These are phyloP conservation scores for Citeromyces hawaiiensis DNA, from an alignment of 1,139 yeast genomes.

Conservation along the genomic window DNA sequence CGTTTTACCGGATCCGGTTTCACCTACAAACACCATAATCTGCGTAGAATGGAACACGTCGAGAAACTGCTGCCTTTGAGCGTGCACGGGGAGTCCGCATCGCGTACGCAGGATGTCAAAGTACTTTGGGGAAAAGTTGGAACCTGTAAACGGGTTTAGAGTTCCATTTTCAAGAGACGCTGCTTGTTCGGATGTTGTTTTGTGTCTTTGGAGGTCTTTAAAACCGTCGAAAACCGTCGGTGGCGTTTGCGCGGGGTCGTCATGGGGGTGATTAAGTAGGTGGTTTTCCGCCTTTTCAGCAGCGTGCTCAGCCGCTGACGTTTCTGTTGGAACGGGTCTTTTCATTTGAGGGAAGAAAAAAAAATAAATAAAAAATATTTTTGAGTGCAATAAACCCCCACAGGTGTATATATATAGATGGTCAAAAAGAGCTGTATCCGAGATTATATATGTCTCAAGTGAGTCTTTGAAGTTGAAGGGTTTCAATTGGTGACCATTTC, in stretches of 20 bases:
- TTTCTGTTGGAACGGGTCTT: slow-evolving; percentile 16
- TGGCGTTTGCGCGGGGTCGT: slow-evolving; percentile 10
- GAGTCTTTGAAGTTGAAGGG: no score
- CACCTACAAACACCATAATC: slow-evolving; percentile 95
- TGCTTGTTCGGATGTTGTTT: slow-evolving; percentile 69
- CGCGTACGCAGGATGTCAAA: slow-evolving; percentile 66
- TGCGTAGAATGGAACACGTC: slow-evolving; percentile 75
- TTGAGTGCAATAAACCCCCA: no score
- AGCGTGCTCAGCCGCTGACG: slow-evolving; percentile 36
- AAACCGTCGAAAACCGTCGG: slow-evolving; percentile 45
- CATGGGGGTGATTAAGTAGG: slow-evolving; percentile 23
- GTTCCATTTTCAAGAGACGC: slow-evolving; percentile 46
- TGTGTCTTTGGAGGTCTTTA: slow-evolving; percentile 37
- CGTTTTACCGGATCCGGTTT: slow-evolving; percentile 54
- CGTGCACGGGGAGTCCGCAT: slow-evolving; percentile 85
- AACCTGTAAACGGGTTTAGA: slow-evolving; percentile 71
- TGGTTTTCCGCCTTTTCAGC: slow-evolving; percentile 45
- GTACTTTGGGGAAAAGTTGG: slow-evolving; percentile 46
- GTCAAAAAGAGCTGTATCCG: no score
- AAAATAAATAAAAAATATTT: no score
- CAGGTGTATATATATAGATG: no score
- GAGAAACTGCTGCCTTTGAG: slow-evolving; percentile 83
- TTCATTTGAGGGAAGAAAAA: background rate
- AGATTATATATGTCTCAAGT: no score
- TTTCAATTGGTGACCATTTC: no score